Percentiles rank a stretch among this genome's conserved stretches.
Conservation (phyloP, 768 basidiomycete genomes). For the Erythrobasidium yunnanense region DNA sequence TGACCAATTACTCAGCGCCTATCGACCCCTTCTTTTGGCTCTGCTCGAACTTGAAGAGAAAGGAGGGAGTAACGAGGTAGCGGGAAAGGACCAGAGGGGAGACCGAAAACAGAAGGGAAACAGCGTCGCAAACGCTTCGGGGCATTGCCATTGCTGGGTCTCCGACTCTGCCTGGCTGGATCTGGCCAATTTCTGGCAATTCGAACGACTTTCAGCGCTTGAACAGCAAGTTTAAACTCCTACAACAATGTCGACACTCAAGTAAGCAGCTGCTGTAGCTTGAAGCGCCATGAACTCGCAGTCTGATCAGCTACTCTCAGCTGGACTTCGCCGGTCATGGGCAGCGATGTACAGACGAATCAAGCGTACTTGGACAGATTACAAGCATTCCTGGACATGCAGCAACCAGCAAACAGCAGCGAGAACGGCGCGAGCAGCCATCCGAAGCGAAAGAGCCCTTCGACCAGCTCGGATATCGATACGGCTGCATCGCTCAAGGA, state of each 20-base stretch:
- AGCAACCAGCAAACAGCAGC: constrained; percentile 10
- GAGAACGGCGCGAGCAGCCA: neutral
- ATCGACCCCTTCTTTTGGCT: too few relatives aligned
- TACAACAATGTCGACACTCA: too few relatives aligned
- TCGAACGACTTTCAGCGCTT: too few relatives aligned
- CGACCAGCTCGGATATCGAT: constrained; percentile 3
- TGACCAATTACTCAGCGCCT: too few relatives aligned
- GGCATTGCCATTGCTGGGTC: neutral
- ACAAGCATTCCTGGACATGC: constrained; percentile 9
- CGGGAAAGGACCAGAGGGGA: neutral
- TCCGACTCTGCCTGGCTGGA: neutral
- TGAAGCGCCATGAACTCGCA: neutral
- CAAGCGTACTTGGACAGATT: constrained; percentile 12
- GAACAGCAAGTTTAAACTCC: too few relatives aligned
- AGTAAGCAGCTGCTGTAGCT: too few relatives aligned
- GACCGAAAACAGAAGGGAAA: neutral
- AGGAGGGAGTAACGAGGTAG: neutral
- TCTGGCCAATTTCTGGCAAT: neutral
- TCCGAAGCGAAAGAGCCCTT: constrained; percentile 8
- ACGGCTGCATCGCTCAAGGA: constrained; percentile 17
- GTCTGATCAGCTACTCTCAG: neutral
- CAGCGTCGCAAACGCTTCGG: neutral
- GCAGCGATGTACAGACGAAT: constrained; percentile 3
- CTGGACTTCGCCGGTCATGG: constrained; percentile 15
- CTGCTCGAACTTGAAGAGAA: neutral